Evolutionary conservation across 2,329 filamentous ascomycete genomes (phyloP), one percentile per base, ranked within the genome.

Genomic region (Bertia moriformis): DNA sequence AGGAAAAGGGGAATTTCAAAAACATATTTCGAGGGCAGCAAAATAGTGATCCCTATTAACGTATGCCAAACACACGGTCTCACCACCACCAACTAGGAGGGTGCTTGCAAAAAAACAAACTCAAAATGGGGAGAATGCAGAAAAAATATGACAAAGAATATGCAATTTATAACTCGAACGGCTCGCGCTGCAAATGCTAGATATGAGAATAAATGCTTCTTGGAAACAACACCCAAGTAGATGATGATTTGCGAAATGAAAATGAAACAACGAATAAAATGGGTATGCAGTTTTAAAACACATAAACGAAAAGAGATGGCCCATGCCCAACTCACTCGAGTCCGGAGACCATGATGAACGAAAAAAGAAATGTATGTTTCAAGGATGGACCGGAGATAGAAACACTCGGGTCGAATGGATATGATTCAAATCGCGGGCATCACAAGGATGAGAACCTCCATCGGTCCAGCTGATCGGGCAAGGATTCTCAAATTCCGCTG

Each of bases 271-370:
- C n/a, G n/a, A 35, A 35, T 7, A 18, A 15, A 17, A 35, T 12
- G 32, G 32, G 32, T 35, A 35, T 35, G 32, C 32, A 35, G 17
- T 35, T 35, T 35, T 35, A 7, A 15, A 29, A n/a, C 10, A 29
- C 10, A 29, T n/a, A 29, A n/a, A 29, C 24, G 24, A 29, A 10
- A 29, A 10, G n/a, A 29, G 24, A n/a, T n/a, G n/a, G n/a, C n/a
- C n/a, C n/a, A n/a, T n/a, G n/a, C n/a, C n/a, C n/a, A n/a, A n/a
- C n/a, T n/a, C n/a, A n/a, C n/a, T n/a, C n/a, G n/a, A n/a, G n/a
- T n/a, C n/a, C n/a, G n/a, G n/a, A n/a, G n/a, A n/a, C n/a, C n/a
- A n/a, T n/a, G n/a, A n/a, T n/a, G 22, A 27, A 27, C 22, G 15
- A 35, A 17, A 35, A 14, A 35, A 15, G 15, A 35, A 35, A 35